These are phyloP conservation scores for Vicia faba DNA, from an alignment of 306 rosid species.

Conservation along the genomic window DNA sequence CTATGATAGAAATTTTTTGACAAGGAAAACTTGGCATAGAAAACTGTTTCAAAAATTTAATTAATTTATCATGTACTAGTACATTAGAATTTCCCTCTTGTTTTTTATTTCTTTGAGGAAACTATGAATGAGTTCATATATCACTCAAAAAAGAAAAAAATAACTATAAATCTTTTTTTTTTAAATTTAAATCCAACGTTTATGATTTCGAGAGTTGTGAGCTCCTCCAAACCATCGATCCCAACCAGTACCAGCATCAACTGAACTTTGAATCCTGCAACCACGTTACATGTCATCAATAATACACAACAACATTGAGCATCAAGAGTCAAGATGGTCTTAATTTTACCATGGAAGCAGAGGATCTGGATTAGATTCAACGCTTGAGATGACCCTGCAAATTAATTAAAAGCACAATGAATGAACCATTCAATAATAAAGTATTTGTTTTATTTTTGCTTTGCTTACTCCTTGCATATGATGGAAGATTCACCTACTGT, in stretches of 20 bases:
- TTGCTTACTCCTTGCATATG: conserved; percentile 73
- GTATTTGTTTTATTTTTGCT: conserved; percentile 26
- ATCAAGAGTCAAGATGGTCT: neutral
- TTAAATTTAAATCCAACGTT: conserved; percentile 79
- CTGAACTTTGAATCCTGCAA: conserved; percentile 57
- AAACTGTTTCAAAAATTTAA: neutral
- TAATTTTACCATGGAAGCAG: conserved; percentile 73
- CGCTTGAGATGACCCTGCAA: conserved; percentile 67
- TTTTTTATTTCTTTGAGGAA: conserved; percentile 1
- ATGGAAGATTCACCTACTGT: conserved; percentile 62
- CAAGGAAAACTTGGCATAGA: neutral
- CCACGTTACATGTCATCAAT: neutral
- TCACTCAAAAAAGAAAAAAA: neutral
- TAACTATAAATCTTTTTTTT: conserved; percentile 6
- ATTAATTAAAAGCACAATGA: conserved; percentile 1
- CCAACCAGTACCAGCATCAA: conserved; percentile 56
- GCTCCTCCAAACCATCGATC: conserved; percentile 88
- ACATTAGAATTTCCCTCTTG: conserved; percentile 8
- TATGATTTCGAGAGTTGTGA: conserved; percentile 58
- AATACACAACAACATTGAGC: neutral
- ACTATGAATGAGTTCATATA: conserved; percentile 23
- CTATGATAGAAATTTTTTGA: neutral
- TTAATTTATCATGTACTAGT: neutral
- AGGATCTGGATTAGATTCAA: conserved; percentile 73
- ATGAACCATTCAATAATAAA: neutral